Percentiles rank a stretch among this genome's conserved stretches.
These are phyloP conservation scores for Bidens hawaiensis DNA, from an alignment of 140 eudicot genomes.

Conservation along the genomic window DNA sequence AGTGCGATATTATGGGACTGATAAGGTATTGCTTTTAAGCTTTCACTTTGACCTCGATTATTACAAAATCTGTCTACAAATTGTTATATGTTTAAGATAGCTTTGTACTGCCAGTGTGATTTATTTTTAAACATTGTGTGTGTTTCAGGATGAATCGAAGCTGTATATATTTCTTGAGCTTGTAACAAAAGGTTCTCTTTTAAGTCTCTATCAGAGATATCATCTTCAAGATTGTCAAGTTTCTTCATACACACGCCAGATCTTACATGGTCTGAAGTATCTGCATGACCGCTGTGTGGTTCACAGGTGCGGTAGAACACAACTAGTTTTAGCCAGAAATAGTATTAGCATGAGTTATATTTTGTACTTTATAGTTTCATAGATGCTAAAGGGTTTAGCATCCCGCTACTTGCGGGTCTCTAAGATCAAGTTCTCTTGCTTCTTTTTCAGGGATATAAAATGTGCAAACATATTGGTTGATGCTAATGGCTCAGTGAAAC, in stretches of 20 bases:
- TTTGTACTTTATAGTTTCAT: no score
- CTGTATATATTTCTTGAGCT: slow-evolving; percentile 91
- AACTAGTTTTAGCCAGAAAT: not conserved
- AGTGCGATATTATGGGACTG: slow-evolving; percentile 81
- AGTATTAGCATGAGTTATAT: not conserved
- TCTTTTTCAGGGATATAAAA: slow-evolving; percentile 78
- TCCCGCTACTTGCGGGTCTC: not conserved
- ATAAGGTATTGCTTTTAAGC: no score
- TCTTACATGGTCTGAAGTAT: slow-evolving; percentile 80
- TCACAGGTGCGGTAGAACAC: slow-evolving; percentile 82
- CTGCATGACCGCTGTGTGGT: slow-evolving; percentile 72
- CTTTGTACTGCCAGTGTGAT: not conserved
- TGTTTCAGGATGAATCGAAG: slow-evolving; percentile 58
- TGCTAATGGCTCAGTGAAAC: slow-evolving; percentile 80
- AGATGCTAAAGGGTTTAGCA: not conserved
- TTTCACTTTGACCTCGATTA: no score
- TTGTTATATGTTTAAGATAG: not conserved
- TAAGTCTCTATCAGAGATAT: slow-evolving; percentile 63
- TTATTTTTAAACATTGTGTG: not conserved
- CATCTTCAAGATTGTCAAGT: slow-evolving; percentile 69
- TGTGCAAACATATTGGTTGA: slow-evolving; percentile 94
- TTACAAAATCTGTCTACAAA: not conserved
- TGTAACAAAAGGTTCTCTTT: slow-evolving; percentile 73
- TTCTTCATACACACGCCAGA: slow-evolving; percentile 79
- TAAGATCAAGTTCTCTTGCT: slow-evolving; percentile 7